A percentile compares a stretch with the other conserved stretches of the same genome.
These are phyloP conservation scores for Aschersonia sp. DNA, from an alignment of 2,329 filamentous ascomycete species.

Conservation along the genomic window DNA sequence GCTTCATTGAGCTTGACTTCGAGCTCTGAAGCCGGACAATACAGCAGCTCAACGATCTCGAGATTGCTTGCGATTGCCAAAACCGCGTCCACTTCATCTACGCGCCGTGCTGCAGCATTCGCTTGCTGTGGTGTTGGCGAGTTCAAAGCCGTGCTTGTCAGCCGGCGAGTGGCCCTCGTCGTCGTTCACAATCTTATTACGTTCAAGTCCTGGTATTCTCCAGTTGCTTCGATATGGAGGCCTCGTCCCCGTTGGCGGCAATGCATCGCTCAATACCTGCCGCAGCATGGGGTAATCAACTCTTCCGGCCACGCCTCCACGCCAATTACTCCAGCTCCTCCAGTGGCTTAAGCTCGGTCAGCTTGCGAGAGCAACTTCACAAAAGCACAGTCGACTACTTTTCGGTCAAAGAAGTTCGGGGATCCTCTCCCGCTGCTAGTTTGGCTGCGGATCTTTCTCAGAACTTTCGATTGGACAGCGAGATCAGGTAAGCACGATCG, in stretches of 20 bases:
- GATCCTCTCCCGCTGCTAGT: conserved; percentile 82
- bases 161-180: too few species aligned
- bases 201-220: too few species aligned
- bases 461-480: conserved; percentile 85
- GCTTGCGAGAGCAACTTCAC: conserved; percentile 63
- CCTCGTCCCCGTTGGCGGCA: conserved; percentile 84
- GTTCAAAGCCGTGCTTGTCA: too few species aligned
- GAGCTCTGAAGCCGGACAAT: not conserved
- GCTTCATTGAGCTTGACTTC: not conserved
- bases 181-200: too few species aligned
- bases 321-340: conserved; percentile 34
- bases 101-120: conserved; percentile 16
- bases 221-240: conserved; percentile 50
- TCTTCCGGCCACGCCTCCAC: conserved; percentile 36
- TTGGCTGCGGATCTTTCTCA: conserved; percentile 89
- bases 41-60: not conserved
- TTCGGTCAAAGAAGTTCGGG: conserved; percentile 58
- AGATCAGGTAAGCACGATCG: conserved; percentile 52
- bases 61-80: not conserved
- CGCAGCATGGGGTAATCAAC: conserved; percentile 43
- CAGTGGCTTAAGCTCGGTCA: conserved; percentile 52
- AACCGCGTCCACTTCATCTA: not conserved
- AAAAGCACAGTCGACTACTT: conserved; percentile 63
- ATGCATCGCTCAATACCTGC: conserved; percentile 61
- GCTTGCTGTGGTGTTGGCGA: conserved; percentile 11